Evolutionary conservation across 2,329 filamentous ascomycete species (phyloP).

Genomic region (Neofusicoccum cordaticola): DNA sequence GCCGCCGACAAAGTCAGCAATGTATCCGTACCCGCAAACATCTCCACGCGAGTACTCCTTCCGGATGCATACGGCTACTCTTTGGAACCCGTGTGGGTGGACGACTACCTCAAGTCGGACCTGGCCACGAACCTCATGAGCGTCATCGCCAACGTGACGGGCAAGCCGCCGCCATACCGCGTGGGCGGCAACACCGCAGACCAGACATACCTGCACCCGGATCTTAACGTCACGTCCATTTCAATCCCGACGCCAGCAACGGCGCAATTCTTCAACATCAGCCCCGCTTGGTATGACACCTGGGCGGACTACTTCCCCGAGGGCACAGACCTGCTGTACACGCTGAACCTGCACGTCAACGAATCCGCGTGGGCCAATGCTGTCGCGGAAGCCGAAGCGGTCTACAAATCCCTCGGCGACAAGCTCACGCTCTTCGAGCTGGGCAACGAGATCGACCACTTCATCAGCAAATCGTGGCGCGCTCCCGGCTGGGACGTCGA

Average conservation of each 20-base stretch:
- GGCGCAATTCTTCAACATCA: constrained; percentile 16
- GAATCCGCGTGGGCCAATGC: constrained; percentile 9
- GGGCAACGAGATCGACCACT: constrained; percentile 16
- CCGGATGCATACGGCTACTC: constrained; percentile 16
- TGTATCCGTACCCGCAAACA: neutral
- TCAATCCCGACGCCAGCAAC: constrained; percentile 5
- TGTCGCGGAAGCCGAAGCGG: constrained; percentile 11
- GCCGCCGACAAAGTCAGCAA: neutral
- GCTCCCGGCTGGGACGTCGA: constrained; percentile 9
- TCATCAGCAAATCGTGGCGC: constrained; percentile 12
- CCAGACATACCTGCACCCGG: constrained; percentile 14
- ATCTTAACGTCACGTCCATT: constrained; percentile 13
- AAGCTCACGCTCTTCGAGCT: constrained; percentile 12
- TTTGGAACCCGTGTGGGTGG: constrained; percentile 15
- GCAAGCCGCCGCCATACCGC: constrained; percentile 11
- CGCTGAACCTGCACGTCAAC: constrained; percentile 10
- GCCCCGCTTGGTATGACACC: constrained; percentile 14
- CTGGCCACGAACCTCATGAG: constrained; percentile 13
- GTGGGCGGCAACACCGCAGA: constrained; percentile 15
- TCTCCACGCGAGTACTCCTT: constrained; percentile 1
- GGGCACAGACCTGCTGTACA: constrained; percentile 15
- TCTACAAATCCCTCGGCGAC: constrained; percentile 5
- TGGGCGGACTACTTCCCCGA: constrained; percentile 15
- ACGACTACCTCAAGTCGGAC: constrained; percentile 16
- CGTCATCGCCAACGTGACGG: constrained; percentile 11